phyloP scores from a whole-genome alignment of 345 rosid genomes.

The Hypericum androsaemum region DNA sequence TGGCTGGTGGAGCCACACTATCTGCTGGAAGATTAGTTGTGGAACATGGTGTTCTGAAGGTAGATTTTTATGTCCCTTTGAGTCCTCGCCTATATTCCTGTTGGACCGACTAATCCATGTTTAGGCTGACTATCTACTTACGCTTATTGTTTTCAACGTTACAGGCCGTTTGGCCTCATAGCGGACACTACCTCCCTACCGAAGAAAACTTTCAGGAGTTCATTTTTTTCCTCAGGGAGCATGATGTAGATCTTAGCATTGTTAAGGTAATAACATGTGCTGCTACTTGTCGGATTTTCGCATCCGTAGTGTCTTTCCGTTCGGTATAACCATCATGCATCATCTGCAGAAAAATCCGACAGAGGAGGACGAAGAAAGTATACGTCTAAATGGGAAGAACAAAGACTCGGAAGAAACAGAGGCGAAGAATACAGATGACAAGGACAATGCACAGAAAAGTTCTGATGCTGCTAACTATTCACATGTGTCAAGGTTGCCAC shows the following conservation, averaged over 20 bases:
- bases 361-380: conserved; percentile 45
- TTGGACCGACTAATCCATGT: not conserved
- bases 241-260: conserved; percentile 52
- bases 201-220: conserved; percentile 82
- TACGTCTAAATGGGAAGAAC: conserved; percentile 14
- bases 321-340: too few relatives aligned
- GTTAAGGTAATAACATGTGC: conserved; percentile 35
- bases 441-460: conserved; percentile 13
- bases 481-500: conserved; percentile 19
- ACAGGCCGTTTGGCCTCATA: conserved; percentile 93
- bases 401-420: conserved; percentile 18
- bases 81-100: not conserved
- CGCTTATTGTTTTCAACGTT: conserved; percentile 2
- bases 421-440: conserved; percentile 10
- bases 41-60: conserved; percentile 58
- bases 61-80: conserved; percentile 11
- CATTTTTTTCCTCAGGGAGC: conserved; percentile 55
- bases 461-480: conserved; percentile 7
- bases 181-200: conserved; percentile 93
- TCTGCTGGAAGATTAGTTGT: conserved; percentile 79
- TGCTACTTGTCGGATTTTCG: not conserved
- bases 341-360: conserved; percentile 52
- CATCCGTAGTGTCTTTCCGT: not conserved
- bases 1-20: conserved; percentile 86
- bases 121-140: not conserved